Conservation (phyloP, 768 basidiomycete species). For the Chalciporus sphaerocephalus region DNA sequence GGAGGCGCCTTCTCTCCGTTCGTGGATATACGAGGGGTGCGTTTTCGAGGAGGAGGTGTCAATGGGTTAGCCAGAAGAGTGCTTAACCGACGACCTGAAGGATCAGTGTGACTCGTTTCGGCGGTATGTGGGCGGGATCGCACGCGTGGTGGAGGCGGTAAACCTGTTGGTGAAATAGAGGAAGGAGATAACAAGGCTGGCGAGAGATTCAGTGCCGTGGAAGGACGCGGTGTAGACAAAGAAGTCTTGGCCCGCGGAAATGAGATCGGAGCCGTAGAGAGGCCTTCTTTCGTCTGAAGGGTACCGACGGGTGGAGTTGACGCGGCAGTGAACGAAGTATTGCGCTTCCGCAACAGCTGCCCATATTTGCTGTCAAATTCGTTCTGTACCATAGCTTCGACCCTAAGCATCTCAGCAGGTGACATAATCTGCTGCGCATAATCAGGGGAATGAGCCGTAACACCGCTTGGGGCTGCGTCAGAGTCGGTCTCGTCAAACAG, state of each 20-base stretch:
- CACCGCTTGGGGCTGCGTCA: constrained; percentile 37
- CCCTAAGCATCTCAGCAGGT: constrained; percentile 56
- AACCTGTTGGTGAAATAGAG: constrained; percentile 31
- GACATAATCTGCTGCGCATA: constrained; percentile 65
- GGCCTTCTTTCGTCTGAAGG: constrained; percentile 26
- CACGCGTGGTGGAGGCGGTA: constrained; percentile 56
- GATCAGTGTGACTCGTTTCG: constrained; percentile 2
- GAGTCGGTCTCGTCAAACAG: constrained; percentile 47
- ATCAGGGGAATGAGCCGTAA: constrained; percentile 34
- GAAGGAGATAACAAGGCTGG: constrained; percentile 19
- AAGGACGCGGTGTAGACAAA: constrained; percentile 28
- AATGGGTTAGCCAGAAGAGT: constrained; percentile 32
- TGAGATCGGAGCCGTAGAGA: constrained; percentile 28
- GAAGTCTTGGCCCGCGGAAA: constrained; percentile 19
- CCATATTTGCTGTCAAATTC: constrained; percentile 25
- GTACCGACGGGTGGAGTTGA: constrained; percentile 35
- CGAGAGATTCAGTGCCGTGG: constrained; percentile 33
- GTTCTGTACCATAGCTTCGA: constrained; percentile 48
- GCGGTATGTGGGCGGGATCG: constrained; percentile 15
- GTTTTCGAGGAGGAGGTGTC: constrained; percentile 28
- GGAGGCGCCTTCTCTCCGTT: constrained; percentile 40
- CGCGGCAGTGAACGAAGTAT: constrained; percentile 37
- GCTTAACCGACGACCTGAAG: constrained; percentile 19
- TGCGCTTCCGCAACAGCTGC: constrained; percentile 26
- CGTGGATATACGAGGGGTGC: background rate